phyloP scores from a whole-genome alignment of 2,329 filamentous ascomycete genomes.

The Trichoderma sp. region DNA sequence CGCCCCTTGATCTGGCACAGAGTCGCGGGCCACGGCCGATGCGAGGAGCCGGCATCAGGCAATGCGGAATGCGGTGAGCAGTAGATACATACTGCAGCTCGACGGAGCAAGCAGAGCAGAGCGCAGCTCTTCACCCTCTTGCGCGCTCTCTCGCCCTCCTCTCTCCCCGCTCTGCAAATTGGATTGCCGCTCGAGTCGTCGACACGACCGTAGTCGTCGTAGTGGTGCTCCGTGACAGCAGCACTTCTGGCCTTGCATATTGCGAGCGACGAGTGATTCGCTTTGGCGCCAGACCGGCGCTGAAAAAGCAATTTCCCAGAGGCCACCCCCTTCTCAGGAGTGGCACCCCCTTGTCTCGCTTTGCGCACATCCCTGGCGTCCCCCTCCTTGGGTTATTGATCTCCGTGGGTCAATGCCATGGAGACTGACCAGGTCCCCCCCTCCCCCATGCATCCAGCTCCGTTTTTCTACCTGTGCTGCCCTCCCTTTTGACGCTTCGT shows the following conservation, averaged over 20 bases:
- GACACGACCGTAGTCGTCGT: background rate
- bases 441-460: slow-evolving; percentile 13
- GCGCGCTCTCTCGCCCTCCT: too few relatives aligned
- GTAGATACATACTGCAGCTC: background rate
- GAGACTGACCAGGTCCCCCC: slow-evolving; percentile 19
- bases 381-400: slow-evolving; percentile 19
- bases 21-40: slow-evolving; percentile 12
- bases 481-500: slow-evolving; percentile 26
- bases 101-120: background rate
- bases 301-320: slow-evolving; percentile 17
- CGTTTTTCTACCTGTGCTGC: slow-evolving; percentile 22
- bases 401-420: slow-evolving; percentile 23
- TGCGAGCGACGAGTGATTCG: slow-evolving; percentile 1
- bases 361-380: slow-evolving; percentile 16
- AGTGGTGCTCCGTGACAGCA: background rate
- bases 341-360: slow-evolving; percentile 24
- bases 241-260: background rate
- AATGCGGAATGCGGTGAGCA: slow-evolving; percentile 18
- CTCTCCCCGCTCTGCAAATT: background rate
- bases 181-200: background rate
- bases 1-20: slow-evolving; percentile 1
- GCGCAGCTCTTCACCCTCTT: background rate
- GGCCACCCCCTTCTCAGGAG: slow-evolving; percentile 23
- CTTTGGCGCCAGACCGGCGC: slow-evolving; percentile 20
- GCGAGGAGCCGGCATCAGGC: slow-evolving; percentile 4